Percentiles rank a stretch among this genome's conserved stretches.
These are phyloP conservation scores for Cryomyces minteri DNA, from an alignment of 495 filamentous ascomycete species.

Conservation along the genomic window DNA sequence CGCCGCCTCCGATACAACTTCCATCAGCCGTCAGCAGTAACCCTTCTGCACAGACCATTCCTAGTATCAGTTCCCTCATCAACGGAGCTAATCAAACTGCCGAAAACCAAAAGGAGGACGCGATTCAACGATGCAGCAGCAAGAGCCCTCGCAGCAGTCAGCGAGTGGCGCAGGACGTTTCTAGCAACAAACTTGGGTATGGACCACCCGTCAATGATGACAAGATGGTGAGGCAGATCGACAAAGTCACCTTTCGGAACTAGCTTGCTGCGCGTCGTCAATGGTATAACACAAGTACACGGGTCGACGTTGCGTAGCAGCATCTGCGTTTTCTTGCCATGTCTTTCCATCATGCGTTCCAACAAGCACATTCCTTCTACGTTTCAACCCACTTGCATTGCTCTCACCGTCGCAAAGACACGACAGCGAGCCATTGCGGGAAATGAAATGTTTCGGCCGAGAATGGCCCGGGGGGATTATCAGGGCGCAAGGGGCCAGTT, in stretches of 20 bases:
- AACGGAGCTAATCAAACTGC: not conserved
- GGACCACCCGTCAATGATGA: not conserved
- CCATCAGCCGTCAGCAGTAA: not conserved
- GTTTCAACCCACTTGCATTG: no score
- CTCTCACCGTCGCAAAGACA: no score
- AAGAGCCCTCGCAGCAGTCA: conserved; percentile 5
- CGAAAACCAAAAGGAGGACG: not conserved
- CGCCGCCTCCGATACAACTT: not conserved
- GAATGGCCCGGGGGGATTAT: no score
- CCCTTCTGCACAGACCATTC: not conserved
- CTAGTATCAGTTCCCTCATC: not conserved
- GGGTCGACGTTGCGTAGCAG: no score
- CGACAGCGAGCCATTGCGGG: no score
- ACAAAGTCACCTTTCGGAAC: not conserved
- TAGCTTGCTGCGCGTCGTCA: no score
- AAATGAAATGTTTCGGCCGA: no score
- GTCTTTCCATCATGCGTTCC: no score
- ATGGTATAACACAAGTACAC: no score
- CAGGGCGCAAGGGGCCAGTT: no score
- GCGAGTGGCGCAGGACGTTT: conserved; percentile 7
- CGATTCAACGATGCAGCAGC: conserved; percentile 5
- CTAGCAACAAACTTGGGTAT: conserved; percentile 10
- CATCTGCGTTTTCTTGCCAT: no score
- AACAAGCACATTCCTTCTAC: no score
- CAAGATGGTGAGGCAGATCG: not conserved